Evolutionary conservation across 164 flowering plant genomes (phyloP), one percentile per base, ranked within the genome.

Genomic region (Vitis amurensis): DNA sequence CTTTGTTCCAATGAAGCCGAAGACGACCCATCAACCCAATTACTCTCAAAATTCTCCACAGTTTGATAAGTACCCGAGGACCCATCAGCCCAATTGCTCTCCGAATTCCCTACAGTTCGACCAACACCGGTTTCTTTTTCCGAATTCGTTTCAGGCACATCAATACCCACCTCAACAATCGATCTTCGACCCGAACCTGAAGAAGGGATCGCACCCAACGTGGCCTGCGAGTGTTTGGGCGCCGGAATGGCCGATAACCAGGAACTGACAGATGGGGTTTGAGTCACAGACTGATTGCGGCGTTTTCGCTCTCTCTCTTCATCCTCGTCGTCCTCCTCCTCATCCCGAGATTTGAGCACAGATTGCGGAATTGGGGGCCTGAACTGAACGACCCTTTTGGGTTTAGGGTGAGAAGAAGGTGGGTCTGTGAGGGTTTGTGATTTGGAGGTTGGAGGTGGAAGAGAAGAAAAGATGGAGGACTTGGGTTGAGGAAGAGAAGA

Each of bases 201-300:
- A 7, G 82, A 50, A 11, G 68, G 78, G 55, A 66, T 79, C 52
- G 81, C 72, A 6, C 93, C 96, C 50, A 82, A 71, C 0, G 87
- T 74, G 0, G 79, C 70, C 8, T 44, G 19, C 14, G 94, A 83
- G 73, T 82, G 80, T 79, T 71, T 89, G 15, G 98, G 94, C 0
- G 97, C 89, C 1, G 97, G 97, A 27, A 92, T 83, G 70, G 71
- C 80, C 0, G 91, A 89, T 52, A 86, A 71, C 59, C 90, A 80
- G 2, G 93, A 85, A 58, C 68, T 80, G 17, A 82, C 81, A 12
- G 92, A 81, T 12, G 86, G 63, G 4, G 76, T 30, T 29, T 76
- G 73, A 27, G 53, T 63, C 4, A 70, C 51, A 17, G 72, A 70
- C 66, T 71, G 71, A 50, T 71, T 79, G 23, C 61, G 69, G 64